Conservation (phyloP, 176 grass and related monocot genomes). For the Carex cristatella region DNA sequence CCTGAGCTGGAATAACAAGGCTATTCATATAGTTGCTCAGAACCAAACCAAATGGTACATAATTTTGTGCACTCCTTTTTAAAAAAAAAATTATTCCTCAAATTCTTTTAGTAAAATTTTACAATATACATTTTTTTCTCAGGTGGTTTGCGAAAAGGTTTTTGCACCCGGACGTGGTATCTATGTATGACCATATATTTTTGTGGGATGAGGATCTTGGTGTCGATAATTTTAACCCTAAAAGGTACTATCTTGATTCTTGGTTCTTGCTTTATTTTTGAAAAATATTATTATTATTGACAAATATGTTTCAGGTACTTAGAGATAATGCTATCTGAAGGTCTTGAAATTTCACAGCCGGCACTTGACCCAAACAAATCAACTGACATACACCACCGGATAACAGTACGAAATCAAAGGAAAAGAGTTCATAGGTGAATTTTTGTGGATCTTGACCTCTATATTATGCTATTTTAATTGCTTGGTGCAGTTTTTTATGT, state of each 20-base stretch:
- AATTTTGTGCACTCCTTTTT: background rate
- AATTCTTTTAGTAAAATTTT: background rate
- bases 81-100: background rate
- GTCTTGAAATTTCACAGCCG: constrained; percentile 91
- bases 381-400: constrained; percentile 85
- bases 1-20: constrained; percentile 77
- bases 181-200: constrained; percentile 79
- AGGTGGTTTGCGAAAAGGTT: constrained; percentile 99
- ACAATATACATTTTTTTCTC: background rate
- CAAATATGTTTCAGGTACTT: constrained; percentile 53
- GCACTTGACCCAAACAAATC: constrained; percentile 89
- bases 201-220: constrained; percentile 98
- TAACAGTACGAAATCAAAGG: constrained; percentile 91
- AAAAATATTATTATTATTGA: background rate
- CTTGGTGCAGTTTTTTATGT: background rate
- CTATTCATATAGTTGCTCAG: constrained; percentile 71
- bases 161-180: constrained; percentile 79
- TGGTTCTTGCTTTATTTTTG: background rate
- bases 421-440: constrained; percentile 72
- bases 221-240: constrained; percentile 81
- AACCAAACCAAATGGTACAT: constrained; percentile 98
- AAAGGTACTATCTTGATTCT: constrained; percentile 37
- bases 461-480: background rate
- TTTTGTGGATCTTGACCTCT: background rate
- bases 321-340: constrained; percentile 94